Evolutionary conservation across 257 asterid species (phyloP).

Genomic region (Solanum tarapatanum): DNA sequence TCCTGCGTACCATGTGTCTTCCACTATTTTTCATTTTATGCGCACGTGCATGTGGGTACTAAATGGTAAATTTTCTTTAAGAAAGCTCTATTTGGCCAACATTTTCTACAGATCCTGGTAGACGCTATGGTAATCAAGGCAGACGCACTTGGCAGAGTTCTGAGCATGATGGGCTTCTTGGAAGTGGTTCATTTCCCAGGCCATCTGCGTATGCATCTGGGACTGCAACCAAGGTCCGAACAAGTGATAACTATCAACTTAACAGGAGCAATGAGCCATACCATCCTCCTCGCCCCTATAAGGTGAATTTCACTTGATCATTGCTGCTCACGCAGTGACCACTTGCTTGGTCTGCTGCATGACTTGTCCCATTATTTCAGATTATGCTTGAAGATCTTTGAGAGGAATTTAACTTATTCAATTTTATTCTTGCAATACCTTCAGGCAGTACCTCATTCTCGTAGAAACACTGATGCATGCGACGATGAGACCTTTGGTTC

Average conservation of each 20-base stretch:
- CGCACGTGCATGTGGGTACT: background rate
- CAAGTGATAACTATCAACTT: slow-evolving; percentile 52
- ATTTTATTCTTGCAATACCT: slow-evolving; percentile 4
- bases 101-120: slow-evolving; percentile 52
- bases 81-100: background rate
- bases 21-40: background rate
- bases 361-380: background rate
- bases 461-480: slow-evolving; percentile 52
- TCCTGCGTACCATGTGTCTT: background rate
- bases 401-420: background rate
- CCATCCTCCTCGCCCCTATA: slow-evolving; percentile 98
- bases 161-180: slow-evolving; percentile 97
- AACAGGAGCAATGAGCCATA: slow-evolving; percentile 72
- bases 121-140: slow-evolving; percentile 43
- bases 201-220: slow-evolving; percentile 66
- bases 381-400: background rate
- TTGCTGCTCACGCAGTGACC: background rate
- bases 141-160: slow-evolving; percentile 75
- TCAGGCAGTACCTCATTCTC: slow-evolving; percentile 67
- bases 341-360: background rate
- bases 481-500: slow-evolving; percentile 95
- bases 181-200: slow-evolving; percentile 91
- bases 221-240: slow-evolving; percentile 43
- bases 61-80: background rate
- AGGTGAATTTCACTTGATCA: slow-evolving; percentile 33